A percentile compares a stretch with the other conserved stretches of the same genome.
Conservation (phyloP, 495 filamentous ascomycete species). For the Hypoxylon fragiforme region DNA sequence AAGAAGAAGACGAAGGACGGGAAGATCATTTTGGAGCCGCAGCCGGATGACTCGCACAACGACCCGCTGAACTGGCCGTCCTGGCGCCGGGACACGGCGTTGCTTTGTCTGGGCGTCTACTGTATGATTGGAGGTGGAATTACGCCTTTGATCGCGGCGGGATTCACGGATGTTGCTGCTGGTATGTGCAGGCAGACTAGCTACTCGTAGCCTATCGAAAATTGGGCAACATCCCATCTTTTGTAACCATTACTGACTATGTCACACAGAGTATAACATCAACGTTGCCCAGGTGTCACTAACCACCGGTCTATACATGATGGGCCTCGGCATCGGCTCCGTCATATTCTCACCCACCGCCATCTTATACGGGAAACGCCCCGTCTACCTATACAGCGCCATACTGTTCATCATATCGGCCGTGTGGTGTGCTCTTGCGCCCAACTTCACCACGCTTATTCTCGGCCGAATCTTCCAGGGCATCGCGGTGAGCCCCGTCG, state of each 20-base stretch:
- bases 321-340: slow-evolving; percentile 85
- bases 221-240: no score
- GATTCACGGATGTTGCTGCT: slow-evolving; percentile 78
- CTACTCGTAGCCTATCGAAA: no score
- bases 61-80: slow-evolving; percentile 93
- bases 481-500: slow-evolving; percentile 85
- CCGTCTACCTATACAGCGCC: slow-evolving; percentile 82
- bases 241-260: no score
- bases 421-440: slow-evolving; percentile 85
- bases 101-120: slow-evolving; percentile 86
- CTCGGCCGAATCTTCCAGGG: slow-evolving; percentile 86
- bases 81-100: slow-evolving; percentile 78
- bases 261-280: slow-evolving; percentile 60
- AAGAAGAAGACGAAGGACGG: slow-evolving; percentile 83
- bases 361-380: slow-evolving; percentile 87
- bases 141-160: slow-evolving; percentile 87
- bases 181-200: slow-evolving; percentile 35
- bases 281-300: slow-evolving; percentile 75
- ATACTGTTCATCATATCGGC: slow-evolving; percentile 75
- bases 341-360: slow-evolving; percentile 87
- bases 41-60: slow-evolving; percentile 87
- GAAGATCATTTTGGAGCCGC: slow-evolving; percentile 84
- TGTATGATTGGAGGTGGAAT: slow-evolving; percentile 93
- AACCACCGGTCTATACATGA: slow-evolving; percentile 94
- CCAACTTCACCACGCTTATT: slow-evolving; percentile 77